phyloP scores from a whole-genome alignment of 805 yeast species.

The Candida sithepensis region DNA sequence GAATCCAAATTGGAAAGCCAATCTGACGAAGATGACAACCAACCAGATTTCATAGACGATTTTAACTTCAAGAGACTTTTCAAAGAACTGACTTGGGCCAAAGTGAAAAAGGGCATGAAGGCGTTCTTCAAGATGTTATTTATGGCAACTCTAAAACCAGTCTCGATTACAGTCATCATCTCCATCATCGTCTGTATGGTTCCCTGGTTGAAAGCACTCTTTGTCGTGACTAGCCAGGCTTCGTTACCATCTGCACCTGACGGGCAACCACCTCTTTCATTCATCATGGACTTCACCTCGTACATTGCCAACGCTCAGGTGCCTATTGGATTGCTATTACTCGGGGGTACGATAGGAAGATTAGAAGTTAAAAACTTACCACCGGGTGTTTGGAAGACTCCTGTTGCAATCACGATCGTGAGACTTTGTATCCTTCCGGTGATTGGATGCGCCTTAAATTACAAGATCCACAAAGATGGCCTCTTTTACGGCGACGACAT shows the following conservation, averaged over 20 bases:
- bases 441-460: constrained; percentile 64
- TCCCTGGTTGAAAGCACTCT: constrained; percentile 80
- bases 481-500: constrained; percentile 62
- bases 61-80: background rate
- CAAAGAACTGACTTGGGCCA: background rate
- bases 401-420: constrained; percentile 50
- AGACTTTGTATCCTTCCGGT: constrained; percentile 74
- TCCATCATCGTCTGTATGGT: constrained; percentile 71
- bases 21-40: background rate
- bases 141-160: constrained; percentile 63
- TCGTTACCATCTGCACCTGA: constrained; percentile 79
- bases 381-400: constrained; percentile 67
- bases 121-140: constrained; percentile 5
- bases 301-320: constrained; percentile 87
- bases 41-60: background rate
- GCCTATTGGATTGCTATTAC: constrained; percentile 74
- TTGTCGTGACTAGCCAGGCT: constrained; percentile 46
- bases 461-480: constrained; percentile 57
- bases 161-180: constrained; percentile 63
- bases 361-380: constrained; percentile 59
- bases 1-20: background rate
- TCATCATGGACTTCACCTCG: constrained; percentile 73
- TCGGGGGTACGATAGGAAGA: constrained; percentile 88
- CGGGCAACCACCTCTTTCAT: constrained; percentile 74
- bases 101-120: background rate